These are phyloP conservation scores for Ophiostoma tasmaniense DNA, from an alignment of 2,329 filamentous ascomycete species.

Conservation along the genomic window DNA sequence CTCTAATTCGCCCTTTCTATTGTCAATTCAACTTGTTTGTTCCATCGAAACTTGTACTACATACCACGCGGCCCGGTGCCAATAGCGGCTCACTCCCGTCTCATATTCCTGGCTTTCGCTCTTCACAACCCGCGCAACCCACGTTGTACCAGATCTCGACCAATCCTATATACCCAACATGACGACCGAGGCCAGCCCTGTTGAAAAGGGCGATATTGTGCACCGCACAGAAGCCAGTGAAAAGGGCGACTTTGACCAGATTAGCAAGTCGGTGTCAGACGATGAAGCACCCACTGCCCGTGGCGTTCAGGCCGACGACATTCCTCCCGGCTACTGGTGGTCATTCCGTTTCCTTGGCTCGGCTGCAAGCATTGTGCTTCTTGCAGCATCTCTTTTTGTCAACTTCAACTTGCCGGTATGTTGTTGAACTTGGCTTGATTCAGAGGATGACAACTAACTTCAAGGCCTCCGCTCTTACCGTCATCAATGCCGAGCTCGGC, in stretches of 20 bases:
- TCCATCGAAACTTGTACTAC: not conserved
- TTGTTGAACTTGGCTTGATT: not conserved
- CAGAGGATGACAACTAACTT: not conserved
- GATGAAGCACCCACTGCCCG: slow-evolving; percentile 12
- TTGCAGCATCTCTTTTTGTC: slow-evolving; percentile 14
- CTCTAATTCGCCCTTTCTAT: no score
- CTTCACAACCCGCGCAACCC: not conserved
- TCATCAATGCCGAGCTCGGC: slow-evolving; percentile 18
- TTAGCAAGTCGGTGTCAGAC: not conserved
- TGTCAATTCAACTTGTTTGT: not conserved
- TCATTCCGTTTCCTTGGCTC: slow-evolving; percentile 17
- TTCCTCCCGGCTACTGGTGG: slow-evolving; percentile 17
- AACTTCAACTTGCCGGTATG: not conserved
- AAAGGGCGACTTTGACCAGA: not conserved
- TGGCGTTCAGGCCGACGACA: slow-evolving; percentile 14
- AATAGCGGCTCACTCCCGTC: not conserved
- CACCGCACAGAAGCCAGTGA: not conserved
- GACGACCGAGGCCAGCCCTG: not conserved
- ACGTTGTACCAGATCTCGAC: not conserved
- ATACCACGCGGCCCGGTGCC: not conserved
- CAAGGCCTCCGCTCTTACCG: slow-evolving; percentile 17
- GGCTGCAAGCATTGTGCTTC: slow-evolving; percentile 11
- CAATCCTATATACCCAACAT: not conserved
- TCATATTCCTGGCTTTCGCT: not conserved
- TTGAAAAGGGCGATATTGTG: not conserved